Percentiles rank a stretch among this genome's conserved stretches.
Conservation (phyloP, 805 yeast species). For the Nakazawaea ambrosiae region DNA sequence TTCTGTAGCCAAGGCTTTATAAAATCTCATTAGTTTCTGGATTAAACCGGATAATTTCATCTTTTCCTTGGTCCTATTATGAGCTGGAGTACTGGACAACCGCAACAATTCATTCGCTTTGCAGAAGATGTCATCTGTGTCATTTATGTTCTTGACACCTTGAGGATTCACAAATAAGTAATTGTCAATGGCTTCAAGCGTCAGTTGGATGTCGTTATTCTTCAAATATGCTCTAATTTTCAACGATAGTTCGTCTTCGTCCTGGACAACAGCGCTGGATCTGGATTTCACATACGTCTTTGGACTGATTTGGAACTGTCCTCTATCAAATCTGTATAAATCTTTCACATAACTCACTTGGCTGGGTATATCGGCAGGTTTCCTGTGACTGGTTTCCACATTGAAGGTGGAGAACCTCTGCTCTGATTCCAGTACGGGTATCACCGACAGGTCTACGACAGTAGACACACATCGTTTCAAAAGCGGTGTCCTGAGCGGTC, state of each 20-base stretch:
- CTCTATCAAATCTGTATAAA: background rate
- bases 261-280: too few species aligned
- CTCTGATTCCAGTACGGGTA: too few species aligned
- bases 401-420: too few species aligned
- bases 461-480: too few species aligned
- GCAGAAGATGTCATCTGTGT: background rate
- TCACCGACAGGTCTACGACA: too few species aligned
- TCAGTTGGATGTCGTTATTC: background rate
- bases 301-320: background rate
- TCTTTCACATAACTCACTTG: background rate
- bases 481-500: too few species aligned
- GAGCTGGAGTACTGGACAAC: background rate
- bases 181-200: constrained; percentile 1
- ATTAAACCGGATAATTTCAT: background rate
- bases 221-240: background rate
- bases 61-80: background rate
- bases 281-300: too few species aligned
- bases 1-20: background rate
- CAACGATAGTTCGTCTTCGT: background rate
- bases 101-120: background rate
- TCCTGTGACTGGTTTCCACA: too few species aligned
- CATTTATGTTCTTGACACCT: background rate
- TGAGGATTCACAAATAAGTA: background rate
- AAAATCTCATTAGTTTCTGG: background rate
- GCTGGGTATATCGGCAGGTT: background rate